Evolutionary conservation across 139 green algal genomes (phyloP).

Genomic region (Chlamydomonas eustigma): DNA sequence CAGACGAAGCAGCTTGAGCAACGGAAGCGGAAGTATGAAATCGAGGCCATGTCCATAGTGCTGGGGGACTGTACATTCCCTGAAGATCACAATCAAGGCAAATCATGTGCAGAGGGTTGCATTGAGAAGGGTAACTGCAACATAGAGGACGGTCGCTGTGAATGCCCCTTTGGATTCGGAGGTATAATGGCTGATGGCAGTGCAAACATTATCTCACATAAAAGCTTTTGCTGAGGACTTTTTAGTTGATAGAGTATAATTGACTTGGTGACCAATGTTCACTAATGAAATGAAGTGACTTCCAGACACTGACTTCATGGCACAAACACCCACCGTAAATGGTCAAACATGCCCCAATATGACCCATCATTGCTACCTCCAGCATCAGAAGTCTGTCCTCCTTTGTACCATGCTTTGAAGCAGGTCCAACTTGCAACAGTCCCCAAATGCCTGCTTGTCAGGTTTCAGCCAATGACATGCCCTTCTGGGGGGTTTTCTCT

Average conservation of each 20-base stretch:
- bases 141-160: slow-evolving; percentile 10
- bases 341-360: no score
- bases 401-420: neutral
- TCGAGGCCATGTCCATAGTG: no score
- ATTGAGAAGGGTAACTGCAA: slow-evolving; percentile 12
- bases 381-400: neutral
- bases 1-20: no score
- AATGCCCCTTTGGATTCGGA: slow-evolving; percentile 1
- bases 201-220: neutral
- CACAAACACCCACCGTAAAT: no score
- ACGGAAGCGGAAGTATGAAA: no score
- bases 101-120: neutral
- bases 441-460: neutral
- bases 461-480: neutral
- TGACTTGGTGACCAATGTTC: no score
- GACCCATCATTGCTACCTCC: no score
- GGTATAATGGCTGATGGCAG: neutral
- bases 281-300: no score
- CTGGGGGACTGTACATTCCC: no score
- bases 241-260: neutral
- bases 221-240: neutral
- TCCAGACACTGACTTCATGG: no score
- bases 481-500: neutral
- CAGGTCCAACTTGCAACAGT: neutral
- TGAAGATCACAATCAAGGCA: no score